Conservation (phyloP, 2,329 filamentous ascomycete species). For the Decorospora gaudefroyi region DNA sequence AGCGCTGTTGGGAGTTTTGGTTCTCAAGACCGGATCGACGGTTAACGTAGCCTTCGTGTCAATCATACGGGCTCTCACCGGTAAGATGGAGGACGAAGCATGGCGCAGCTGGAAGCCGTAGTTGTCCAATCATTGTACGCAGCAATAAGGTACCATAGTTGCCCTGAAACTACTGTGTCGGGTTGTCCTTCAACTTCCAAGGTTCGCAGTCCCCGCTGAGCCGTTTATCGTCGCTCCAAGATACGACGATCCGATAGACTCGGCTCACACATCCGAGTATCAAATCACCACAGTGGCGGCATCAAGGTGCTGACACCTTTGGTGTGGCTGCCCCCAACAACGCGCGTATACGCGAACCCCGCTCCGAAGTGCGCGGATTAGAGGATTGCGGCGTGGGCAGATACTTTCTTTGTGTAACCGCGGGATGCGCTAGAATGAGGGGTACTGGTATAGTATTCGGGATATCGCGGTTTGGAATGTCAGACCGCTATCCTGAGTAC, state of each 20-base stretch:
- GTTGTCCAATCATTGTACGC: no score
- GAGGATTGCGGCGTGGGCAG: constrained; percentile 9
- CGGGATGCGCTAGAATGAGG: constrained; percentile 16
- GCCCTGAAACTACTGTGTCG: no score
- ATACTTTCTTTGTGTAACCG: constrained; percentile 11
- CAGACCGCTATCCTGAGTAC: constrained; percentile 10
- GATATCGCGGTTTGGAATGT: background rate
- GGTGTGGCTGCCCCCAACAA: constrained; percentile 15
- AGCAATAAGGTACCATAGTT: background rate
- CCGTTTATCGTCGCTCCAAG: constrained; percentile 3
- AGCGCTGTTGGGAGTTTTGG: no score
- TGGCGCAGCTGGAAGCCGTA: no score
- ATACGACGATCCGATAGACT: no score
- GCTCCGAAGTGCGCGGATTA: constrained; percentile 6
- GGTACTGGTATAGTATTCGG: constrained; percentile 8
- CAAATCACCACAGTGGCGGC: no score
- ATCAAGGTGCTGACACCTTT: constrained; percentile 6
- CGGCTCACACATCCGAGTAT: constrained; percentile 13
- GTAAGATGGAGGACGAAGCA: no score
- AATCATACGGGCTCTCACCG: no score
- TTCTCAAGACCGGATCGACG: no score
- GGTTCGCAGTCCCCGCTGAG: constrained; percentile 2
- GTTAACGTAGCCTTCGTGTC: no score
- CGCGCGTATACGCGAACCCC: constrained; percentile 11
- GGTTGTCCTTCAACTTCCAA: constrained; percentile 3